These are phyloP conservation scores for Ustilago tritici DNA, from an alignment of 1,284 basidiomycete genomes.

Conservation along the genomic window DNA sequence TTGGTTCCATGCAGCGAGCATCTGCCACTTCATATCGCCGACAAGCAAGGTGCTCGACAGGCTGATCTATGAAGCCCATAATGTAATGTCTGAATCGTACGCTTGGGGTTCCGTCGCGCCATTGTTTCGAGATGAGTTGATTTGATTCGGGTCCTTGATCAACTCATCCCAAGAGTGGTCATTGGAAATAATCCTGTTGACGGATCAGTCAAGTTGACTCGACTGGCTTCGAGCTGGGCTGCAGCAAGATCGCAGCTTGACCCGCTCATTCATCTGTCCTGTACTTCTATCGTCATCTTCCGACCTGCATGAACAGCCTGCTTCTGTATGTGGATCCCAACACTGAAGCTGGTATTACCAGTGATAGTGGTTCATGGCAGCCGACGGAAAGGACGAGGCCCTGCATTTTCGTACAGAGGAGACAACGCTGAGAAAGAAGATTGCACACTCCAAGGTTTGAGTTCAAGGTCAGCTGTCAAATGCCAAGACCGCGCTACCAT, in stretches of 20 bases:
- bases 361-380: neutral
- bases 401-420: neutral
- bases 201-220: neutral
- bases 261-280: neutral
- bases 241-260: neutral
- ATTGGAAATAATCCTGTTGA: neutral
- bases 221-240: neutral
- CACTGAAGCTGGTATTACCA: neutral
- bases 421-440: neutral
- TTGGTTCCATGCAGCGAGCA: no score
- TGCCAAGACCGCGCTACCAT: slow-evolving; percentile 1
- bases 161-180: neutral
- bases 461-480: slow-evolving; percentile 1
- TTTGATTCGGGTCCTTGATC: no score
- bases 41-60: no score
- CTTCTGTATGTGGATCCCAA: neutral
- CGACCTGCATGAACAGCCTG: neutral
- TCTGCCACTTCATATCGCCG: no score
- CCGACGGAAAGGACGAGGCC: neutral
- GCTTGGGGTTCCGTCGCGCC: no score
- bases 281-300: neutral
- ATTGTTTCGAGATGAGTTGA: no score
- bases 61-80: no score
- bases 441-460: neutral
- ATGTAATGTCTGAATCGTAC: no score